phyloP scores from a whole-genome alignment of 2,329 filamentous ascomycete species.

The Leptographium wingfieldii region DNA sequence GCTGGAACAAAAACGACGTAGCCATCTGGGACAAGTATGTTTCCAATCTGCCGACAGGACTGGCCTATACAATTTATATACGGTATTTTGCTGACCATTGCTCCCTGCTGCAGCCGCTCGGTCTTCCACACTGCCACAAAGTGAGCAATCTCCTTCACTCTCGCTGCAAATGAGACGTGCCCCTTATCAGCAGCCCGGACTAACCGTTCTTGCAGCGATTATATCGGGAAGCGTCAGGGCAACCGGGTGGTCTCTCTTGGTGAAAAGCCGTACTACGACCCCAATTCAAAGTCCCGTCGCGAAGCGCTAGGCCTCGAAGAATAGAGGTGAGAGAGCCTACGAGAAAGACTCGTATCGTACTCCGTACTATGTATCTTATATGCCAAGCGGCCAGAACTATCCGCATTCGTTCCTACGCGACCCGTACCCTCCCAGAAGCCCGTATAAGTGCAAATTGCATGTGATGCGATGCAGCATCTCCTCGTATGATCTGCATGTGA shows the following conservation, averaged over 20 bases:
- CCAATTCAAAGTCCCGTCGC: conserved; percentile 15
- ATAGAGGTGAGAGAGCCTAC: too few species aligned
- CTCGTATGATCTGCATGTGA: too few species aligned
- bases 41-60: neutral
- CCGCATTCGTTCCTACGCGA: too few species aligned
- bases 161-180: too few species aligned
- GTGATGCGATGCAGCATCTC: too few species aligned
- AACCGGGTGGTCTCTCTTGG: conserved; percentile 20
- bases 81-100: neutral
- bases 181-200: too few species aligned
- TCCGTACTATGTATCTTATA: too few species aligned
- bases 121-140: conserved; percentile 19
- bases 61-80: neutral
- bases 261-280: conserved; percentile 19
- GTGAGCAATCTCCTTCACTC: conserved; percentile 5
- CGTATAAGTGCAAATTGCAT: too few species aligned
- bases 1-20: conserved; percentile 19
- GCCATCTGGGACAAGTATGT: conserved; percentile 19
- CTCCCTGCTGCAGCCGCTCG: conserved; percentile 11
- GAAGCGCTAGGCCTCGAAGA: conserved; percentile 13
- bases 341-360: too few species aligned
- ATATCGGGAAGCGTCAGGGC: conserved; percentile 17
- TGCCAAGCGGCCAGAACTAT: too few species aligned
- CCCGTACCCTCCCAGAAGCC: too few species aligned
- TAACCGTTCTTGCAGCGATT: conserved; percentile 11